Base-by-base conservation (phyloP, 768 basidiomycete species). In the Trametes cingulata region DNA sequence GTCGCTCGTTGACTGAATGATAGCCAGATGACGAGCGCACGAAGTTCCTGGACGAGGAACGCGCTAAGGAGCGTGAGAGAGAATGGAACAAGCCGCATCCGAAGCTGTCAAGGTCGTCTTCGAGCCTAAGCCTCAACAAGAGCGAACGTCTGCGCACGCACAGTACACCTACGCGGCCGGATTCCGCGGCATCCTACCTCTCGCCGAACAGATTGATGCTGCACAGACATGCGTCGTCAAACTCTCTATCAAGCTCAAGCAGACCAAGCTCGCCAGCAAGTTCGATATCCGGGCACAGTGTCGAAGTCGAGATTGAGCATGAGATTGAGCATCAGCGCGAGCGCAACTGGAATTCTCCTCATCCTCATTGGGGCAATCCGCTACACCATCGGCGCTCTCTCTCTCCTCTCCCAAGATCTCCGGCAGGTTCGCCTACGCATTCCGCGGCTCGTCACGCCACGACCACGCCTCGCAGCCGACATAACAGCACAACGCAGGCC, bases 271-370 rank as follows among this genome's bases (percentile, higher is more conserved):
- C 84, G 20, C 80, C 82, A 29, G 66, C 70, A 14, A 64, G 69
- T 19, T 80, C 78, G 20, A 56, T 73, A 8, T 67, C 68, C 14
- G 75, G 73, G 41, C 67, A 63, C 29, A 75, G 71, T 14, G 74
- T 48, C 15, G 61, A 63, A 40, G 40, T 54, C 5, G 63, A 60
- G 22, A 40, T 60, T 14, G 63, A 64, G 58, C 63, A 70, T n/a
- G 81, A 77, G 63, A 57, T 73, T 4, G 59, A 66, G n/a, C 80
- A 83, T 39, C 79, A 81, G 64, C 79, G 85, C 48, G 87, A 88
- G 71, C 77, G 84, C 48, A 88, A 88, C 65, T 88, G 86, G 87
- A 85, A 86, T 69, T 80, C 86, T 8, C 84, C 83, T n/a, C 81
- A 77, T 37, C 85, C 84, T 7, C 79, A 76, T 51, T 87, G 86